These are phyloP conservation scores for Sporothrix luriei DNA, from an alignment of 2,329 filamentous ascomycete species.

Conservation along the genomic window DNA sequence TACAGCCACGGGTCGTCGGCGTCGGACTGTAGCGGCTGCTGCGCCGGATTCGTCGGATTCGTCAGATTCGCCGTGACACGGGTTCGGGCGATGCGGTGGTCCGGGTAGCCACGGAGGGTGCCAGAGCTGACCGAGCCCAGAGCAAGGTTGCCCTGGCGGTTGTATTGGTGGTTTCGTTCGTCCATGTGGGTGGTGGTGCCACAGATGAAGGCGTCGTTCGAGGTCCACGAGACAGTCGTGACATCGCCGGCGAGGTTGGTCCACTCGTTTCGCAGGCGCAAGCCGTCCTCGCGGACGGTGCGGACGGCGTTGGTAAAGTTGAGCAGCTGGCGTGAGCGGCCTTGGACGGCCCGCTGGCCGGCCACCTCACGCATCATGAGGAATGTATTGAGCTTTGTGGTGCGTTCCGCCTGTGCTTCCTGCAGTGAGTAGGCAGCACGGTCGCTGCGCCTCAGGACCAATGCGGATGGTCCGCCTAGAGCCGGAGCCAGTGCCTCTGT, in stretches of 20 bases:
- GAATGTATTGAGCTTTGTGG: slow-evolving; percentile 46
- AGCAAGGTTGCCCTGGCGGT: slow-evolving; percentile 64
- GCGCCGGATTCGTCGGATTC: neutral
- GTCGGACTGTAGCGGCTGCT: slow-evolving; percentile 59
- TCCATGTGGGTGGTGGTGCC: slow-evolving; percentile 66
- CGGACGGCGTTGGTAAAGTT: slow-evolving; percentile 53
- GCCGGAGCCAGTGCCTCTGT: neutral
- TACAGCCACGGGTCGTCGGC: slow-evolving; percentile 64
- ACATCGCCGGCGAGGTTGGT: slow-evolving; percentile 65
- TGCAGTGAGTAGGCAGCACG: neutral
- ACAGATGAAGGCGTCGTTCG: slow-evolving; percentile 58
- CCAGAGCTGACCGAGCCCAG: slow-evolving; percentile 54
- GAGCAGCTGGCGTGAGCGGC: slow-evolving; percentile 46
- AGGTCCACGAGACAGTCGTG: slow-evolving; percentile 60
- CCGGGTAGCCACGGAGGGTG: slow-evolving; percentile 54
- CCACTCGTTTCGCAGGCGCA: slow-evolving; percentile 58
- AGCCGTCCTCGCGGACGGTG: slow-evolving; percentile 53
- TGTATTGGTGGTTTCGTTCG: slow-evolving; percentile 66
- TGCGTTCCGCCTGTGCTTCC: slow-evolving; percentile 39
- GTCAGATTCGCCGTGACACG: slow-evolving; percentile 45
- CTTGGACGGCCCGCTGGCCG: slow-evolving; percentile 44
- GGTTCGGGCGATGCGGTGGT: slow-evolving; percentile 61
- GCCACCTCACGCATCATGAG: slow-evolving; percentile 54
- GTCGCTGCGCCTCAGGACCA: slow-evolving; percentile 39
- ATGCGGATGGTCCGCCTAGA: slow-evolving; percentile 32